phyloP scores from a whole-genome alignment of 352 stramenopile species.

The Pythium pyrilobum region DNA sequence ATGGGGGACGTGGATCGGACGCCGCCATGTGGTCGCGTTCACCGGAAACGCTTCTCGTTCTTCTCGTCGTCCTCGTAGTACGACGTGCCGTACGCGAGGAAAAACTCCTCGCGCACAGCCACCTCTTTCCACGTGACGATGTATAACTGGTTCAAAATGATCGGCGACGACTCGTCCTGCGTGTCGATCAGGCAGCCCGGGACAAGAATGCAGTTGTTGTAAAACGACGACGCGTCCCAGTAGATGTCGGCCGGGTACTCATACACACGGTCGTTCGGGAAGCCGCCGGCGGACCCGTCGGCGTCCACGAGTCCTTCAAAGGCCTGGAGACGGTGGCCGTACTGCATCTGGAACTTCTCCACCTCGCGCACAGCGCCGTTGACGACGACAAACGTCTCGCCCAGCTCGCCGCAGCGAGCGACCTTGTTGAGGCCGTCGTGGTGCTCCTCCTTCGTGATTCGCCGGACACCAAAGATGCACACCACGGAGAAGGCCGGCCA shows the following conservation, averaged over 20 bases:
- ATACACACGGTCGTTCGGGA: constrained; percentile 86
- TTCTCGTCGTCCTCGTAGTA: constrained; percentile 87
- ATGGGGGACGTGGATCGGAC: background rate
- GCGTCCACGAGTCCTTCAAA: constrained; percentile 84
- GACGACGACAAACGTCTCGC: constrained; percentile 85
- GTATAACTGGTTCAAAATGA: constrained; percentile 82
- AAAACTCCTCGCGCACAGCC: constrained; percentile 79
- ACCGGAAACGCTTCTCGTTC: constrained; percentile 24
- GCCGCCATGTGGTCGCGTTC: background rate
- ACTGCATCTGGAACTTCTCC: constrained; percentile 87
- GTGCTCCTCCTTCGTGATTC: constrained; percentile 84
- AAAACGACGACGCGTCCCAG: constrained; percentile 84
- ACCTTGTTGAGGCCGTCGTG: constrained; percentile 87
- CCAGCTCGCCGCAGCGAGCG: constrained; percentile 72
- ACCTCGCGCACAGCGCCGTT: constrained; percentile 83
- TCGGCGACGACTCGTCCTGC: constrained; percentile 67
- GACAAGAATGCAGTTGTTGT: constrained; percentile 90
- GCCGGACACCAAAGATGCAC: constrained; percentile 83
- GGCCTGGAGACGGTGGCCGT: constrained; percentile 71
- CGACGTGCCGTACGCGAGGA: constrained; percentile 83
- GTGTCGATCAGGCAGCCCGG: constrained; percentile 78
- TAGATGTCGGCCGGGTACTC: constrained; percentile 82
- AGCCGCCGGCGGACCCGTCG: constrained; percentile 76
- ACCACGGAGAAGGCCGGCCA: constrained; percentile 87
- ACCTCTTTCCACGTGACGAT: constrained; percentile 89